Evolutionary conservation across 2,329 filamentous ascomycete species (phyloP).

Genomic region (Xylaria multiplex): DNA sequence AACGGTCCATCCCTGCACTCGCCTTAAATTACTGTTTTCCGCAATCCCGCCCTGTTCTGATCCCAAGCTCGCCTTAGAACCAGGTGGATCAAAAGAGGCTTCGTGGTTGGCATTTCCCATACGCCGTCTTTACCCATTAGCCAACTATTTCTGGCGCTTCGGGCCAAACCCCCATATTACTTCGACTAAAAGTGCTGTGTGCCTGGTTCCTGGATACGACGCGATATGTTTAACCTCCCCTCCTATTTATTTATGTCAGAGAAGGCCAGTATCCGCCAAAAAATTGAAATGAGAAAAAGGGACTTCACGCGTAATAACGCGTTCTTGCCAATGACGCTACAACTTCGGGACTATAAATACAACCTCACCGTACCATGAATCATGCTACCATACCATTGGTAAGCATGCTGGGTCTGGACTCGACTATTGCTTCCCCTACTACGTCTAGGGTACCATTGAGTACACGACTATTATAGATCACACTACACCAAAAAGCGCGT

Average conservation of each 20-base stretch:
- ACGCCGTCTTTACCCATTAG: not conserved
- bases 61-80: conserved; percentile 1
- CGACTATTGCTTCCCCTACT: conserved; percentile 8
- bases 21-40: conserved; percentile 2
- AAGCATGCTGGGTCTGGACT: not conserved
- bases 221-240: conserved; percentile 1
- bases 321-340: conserved; percentile 19
- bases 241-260: conserved; percentile 1
- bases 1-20: conserved; percentile 5
- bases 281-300: not conserved
- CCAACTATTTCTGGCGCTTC: not conserved
- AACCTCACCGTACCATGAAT: conserved; percentile 19
- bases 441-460: conserved; percentile 10
- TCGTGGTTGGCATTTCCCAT: conserved; percentile 11
- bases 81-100: not conserved
- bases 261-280: not conserved
- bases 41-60: not conserved
- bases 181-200: conserved; percentile 1
- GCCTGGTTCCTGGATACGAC: conserved; percentile 14
- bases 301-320: conserved; percentile 11
- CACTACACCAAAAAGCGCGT: not conserved
- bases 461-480: conserved; percentile 10
- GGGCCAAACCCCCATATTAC: conserved; percentile 13
- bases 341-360: conserved; percentile 6
- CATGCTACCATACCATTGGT: conserved; percentile 20